Evolutionary conservation across 139 green algal species (phyloP).

Genomic region (Tetraselmis striata): DNA sequence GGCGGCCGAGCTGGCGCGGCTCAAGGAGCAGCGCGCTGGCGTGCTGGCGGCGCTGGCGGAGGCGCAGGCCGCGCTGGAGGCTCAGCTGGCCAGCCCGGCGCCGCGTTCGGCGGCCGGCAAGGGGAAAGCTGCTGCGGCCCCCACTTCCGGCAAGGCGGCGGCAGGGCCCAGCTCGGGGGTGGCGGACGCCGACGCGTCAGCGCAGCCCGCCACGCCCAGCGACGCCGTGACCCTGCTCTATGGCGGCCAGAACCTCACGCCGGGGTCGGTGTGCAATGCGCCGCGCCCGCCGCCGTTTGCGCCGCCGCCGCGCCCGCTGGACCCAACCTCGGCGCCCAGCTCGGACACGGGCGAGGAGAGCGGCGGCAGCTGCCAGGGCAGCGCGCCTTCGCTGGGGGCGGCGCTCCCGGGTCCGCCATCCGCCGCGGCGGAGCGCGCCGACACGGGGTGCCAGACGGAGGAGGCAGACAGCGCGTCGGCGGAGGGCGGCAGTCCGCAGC

Average conservation of each 20-base stretch:
- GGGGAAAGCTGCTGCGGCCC: no score
- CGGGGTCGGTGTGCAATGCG: background rate
- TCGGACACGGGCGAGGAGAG: background rate
- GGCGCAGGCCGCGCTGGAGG: background rate
- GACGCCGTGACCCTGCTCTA: background rate
- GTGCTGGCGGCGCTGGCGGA: background rate
- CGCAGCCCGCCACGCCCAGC: background rate
- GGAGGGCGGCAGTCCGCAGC: no score
- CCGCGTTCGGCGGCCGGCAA: no score
- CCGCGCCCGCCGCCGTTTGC: no score
- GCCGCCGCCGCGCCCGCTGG: background rate
- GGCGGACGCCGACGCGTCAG: no score
- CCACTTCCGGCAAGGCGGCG: background rate
- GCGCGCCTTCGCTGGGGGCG: background rate
- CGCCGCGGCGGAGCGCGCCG: no score
- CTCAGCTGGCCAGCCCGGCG: no score
- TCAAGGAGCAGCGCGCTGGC: background rate
- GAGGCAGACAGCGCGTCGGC: no score
- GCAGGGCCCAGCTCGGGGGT: no score
- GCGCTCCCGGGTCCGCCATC: no score
- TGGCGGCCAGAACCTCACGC: background rate
- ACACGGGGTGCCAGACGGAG: no score
- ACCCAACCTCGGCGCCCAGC: background rate
- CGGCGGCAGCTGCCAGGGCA: background rate
- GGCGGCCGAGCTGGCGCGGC: background rate